Base-by-base conservation (phyloP, 2,329 filamentous ascomycete species). In the Trichophyton verrucosum region DNA sequence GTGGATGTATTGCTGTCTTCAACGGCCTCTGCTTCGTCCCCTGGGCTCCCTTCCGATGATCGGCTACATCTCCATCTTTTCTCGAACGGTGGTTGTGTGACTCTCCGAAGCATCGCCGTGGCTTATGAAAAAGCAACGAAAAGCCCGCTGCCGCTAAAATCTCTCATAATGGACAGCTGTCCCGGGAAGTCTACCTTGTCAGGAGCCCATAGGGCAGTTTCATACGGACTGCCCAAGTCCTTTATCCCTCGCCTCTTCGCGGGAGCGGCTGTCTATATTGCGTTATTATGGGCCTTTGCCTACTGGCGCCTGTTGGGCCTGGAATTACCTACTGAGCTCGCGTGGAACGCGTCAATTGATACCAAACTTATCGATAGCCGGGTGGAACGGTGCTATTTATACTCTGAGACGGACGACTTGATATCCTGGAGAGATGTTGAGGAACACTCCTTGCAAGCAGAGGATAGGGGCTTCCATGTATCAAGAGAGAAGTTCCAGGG, bases 21-120 rank as follows among this genome's bases (percentile, higher is more conserved):
- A 49, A 61, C 61, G 63, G 62, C 66, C 13, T 24, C 55, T n/a
- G 5, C 55, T 6, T 20, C 51, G 3, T 27, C 61, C 27, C 15
- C 24, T 20, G 49, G 49, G 5, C n/a, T 47, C 49, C 13, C 60
- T 68, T 66, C 72, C 4, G 22, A 53, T n/a, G 49, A 53, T 13
- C 49, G 27, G 24, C 66, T 72, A 8, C 71, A 77, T 33, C 64
- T 80, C 7, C 78, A 81, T 67, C 68, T 76, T 60, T 81, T 81
- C 69, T 80, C 77, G 22, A 80, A 81, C 62, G 79, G 78, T 27
- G 79, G 79, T 15, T 68, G 74, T 20, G 71, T 73, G 57, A 74
- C 74, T 4, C 68, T 72, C 2, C 68, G 68, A 3, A 67, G 73
- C 27, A 63, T 81, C 5, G 72, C 78, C 1, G 63, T 67, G 15